Base-by-base conservation (phyloP, 352 stramenopile genomes). In the Globisporangium camurandrum region DNA sequence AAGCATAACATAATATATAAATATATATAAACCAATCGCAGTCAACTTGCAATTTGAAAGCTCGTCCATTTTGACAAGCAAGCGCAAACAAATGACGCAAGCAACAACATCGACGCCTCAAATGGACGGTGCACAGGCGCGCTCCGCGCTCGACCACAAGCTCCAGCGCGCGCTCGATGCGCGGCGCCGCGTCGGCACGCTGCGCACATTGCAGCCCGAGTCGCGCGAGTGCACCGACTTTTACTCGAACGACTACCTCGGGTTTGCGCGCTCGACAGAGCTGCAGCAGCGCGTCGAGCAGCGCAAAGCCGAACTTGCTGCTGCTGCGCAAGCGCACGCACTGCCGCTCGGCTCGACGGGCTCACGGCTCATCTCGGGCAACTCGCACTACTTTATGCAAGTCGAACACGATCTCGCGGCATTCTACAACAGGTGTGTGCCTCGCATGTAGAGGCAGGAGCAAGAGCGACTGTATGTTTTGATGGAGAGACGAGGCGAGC, bases 171-270 rank as follows among this genome's bases (percentile, higher is more conserved):
- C 54, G 54, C 59, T 66, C 27, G 59, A 53, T 20, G 44, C 26
- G 41, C 57, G 57, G 1, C 57, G 42, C 19, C 38, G 41, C 2
- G 65, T 87, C 26, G 80, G 80, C 30, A 88, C 72, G 27, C 61
- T 86, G 42, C 75, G 80, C 16, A 53, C 51, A 14, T 59, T 91
- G 8, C 62, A 75, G 40, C 31, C 68, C 27, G 46, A 56, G 1
- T 46, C 59, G 14, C 46, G 56, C 11, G 39, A 56, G 11, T 71
- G 62, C 36, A 64, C 97, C 39, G 96, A 99, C 64, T 99, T 99
- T 65, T 96, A 79, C 55, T 98, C 86, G 47, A 99, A 99, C 61
- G 96, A 99, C 55, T 98, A 98, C 59, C 70, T 99, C 19, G 95
- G 96, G 17, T 75, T 99, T 37, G 90, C 95, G 16, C 79, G 85